A percentile compares a stretch with the other conserved stretches of the same genome.
phyloP scores from a whole-genome alignment of 768 basidiomycete genomes.

The button mushroom (Agaricus bisporus) region DNA sequence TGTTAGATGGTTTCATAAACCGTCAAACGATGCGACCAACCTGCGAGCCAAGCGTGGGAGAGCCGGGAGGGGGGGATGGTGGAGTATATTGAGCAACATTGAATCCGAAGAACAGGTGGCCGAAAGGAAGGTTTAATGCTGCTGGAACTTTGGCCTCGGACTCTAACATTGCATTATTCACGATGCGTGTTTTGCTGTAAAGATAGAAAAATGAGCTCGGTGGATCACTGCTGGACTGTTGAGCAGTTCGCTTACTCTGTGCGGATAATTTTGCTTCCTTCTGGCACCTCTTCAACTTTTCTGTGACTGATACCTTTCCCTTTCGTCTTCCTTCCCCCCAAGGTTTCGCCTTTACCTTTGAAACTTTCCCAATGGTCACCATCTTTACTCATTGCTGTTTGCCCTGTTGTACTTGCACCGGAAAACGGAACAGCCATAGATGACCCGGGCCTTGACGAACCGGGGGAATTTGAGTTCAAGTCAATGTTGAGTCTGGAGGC shows the following conservation, averaged over 20 bases:
- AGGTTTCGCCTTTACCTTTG: constrained; percentile 89
- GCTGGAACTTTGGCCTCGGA: constrained; percentile 79
- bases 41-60: constrained; percentile 26
- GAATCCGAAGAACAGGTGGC: constrained; percentile 96
- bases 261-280: constrained; percentile 82
- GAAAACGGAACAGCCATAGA: constrained; percentile 66
- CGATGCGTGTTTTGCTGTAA: constrained; percentile 70
- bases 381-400: constrained; percentile 57
- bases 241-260: constrained; percentile 64
- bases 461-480: constrained; percentile 77
- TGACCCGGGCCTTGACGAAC: constrained; percentile 77
- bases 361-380: constrained; percentile 93
- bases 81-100: constrained; percentile 67
- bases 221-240: not conserved
- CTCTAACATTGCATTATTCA: constrained; percentile 76
- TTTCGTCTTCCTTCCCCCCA: constrained; percentile 88
- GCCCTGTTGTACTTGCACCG: constrained; percentile 40
- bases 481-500: constrained; percentile 96
- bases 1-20: not conserved
- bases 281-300: constrained; percentile 71
- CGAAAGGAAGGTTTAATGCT: constrained; percentile 84
- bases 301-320: constrained; percentile 88
- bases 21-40: constrained; percentile 12
- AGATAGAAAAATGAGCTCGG: constrained; percentile 9
- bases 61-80: constrained; percentile 29